phyloP scores from a whole-genome alignment of 2,329 filamentous ascomycete species.

The Leptodontidium sp. region DNA sequence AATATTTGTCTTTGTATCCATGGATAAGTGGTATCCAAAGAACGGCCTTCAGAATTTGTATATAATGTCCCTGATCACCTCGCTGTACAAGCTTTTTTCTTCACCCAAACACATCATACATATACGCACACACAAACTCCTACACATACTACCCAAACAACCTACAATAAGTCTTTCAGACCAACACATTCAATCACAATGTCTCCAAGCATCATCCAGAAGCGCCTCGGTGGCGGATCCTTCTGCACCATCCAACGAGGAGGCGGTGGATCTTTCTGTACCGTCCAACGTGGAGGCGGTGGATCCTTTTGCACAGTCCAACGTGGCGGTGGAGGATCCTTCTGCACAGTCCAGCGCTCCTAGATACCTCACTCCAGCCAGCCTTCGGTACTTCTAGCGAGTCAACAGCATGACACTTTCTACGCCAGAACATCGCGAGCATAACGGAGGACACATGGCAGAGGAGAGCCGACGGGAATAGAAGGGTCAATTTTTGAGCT shows the following conservation, averaged over 20 bases:
- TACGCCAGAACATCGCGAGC: background rate
- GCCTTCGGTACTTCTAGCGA: constrained; percentile 13
- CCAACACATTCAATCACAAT: constrained; percentile 3
- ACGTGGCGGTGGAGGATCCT: background rate
- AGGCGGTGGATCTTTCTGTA: constrained; percentile 5
- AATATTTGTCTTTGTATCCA: background rate
- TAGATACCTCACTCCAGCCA: constrained; percentile 11
- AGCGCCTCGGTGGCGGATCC: constrained; percentile 8
- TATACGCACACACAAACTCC: constrained; percentile 15
- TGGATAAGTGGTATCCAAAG: background rate
- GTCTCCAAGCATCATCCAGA: constrained; percentile 12
- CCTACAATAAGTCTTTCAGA: background rate
- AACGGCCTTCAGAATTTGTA: constrained; percentile 1
- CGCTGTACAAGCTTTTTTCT: background rate
- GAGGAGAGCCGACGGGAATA: background rate
- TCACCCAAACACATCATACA: constrained; percentile 9
- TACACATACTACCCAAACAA: constrained; percentile 2
- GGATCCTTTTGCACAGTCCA: constrained; percentile 18
- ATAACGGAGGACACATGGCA: background rate
- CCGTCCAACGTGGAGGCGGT: constrained; percentile 14
- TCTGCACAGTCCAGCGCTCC: constrained; percentile 18
- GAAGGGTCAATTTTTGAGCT: background rate
- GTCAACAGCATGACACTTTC: constrained; percentile 12
- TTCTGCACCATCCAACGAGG: constrained; percentile 14
- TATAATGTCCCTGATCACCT: constrained; percentile 7